phyloP scores from a whole-genome alignment of 805 yeast species.

The Kodamaea kakaduensis region DNA sequence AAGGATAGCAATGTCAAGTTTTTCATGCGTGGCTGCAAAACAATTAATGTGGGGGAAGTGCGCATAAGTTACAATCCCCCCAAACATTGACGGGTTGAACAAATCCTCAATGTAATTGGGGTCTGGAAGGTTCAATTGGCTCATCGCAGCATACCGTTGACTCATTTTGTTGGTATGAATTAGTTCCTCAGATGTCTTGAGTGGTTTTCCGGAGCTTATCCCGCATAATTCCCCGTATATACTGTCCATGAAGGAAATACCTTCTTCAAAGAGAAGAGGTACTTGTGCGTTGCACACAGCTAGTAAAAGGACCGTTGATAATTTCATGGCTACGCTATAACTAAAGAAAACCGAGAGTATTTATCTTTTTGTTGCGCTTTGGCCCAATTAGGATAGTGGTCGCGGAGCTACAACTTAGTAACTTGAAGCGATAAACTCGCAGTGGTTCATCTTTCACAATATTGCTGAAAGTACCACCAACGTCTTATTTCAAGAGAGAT shows the following conservation, averaged over 20 bases:
- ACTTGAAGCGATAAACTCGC: too few species aligned
- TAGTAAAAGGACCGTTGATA: too few species aligned
- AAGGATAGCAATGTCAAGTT: constrained; percentile 50
- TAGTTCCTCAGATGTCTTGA: background rate
- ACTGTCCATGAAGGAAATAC: constrained; percentile 19
- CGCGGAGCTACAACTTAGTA: background rate
- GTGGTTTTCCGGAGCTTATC: constrained; percentile 8
- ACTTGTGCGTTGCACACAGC: too few species aligned
- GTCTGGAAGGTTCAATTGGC: constrained; percentile 25
- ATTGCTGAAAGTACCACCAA: too few species aligned
- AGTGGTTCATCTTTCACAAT: too few species aligned
- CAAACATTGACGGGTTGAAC: constrained; percentile 26
- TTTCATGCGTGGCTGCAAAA: constrained; percentile 31
- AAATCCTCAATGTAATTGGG: constrained; percentile 30
- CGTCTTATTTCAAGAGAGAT: too few species aligned
- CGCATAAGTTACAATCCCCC: constrained; percentile 55
- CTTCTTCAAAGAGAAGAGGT: background rate
- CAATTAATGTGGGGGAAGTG: constrained; percentile 39
- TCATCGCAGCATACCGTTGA: constrained; percentile 13
- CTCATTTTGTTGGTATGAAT: constrained; percentile 3
- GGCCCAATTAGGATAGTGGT: constrained; percentile 1
- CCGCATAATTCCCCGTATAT: constrained; percentile 25
- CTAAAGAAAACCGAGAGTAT: too few species aligned
- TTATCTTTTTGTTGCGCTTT: background rate
- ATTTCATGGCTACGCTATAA: too few species aligned